Evolutionary conservation across 805 yeast genomes (phyloP), one percentile per base, ranked within the genome.

Genomic region (Candida vaughaniae): DNA sequence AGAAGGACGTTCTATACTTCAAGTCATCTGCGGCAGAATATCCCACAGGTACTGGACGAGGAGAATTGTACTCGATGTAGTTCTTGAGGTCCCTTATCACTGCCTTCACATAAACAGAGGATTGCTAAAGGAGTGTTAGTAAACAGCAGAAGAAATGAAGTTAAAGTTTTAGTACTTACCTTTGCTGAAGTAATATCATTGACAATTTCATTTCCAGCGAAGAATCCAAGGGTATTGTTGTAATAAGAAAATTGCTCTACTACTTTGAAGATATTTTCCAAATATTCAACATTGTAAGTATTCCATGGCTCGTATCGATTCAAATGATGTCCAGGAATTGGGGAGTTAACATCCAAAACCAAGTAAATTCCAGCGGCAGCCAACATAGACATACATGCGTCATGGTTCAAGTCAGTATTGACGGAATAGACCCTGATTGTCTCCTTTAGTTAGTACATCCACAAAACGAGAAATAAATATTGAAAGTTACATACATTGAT

Each of bases 21-120:
- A 90, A 70, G 53, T 90, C 97, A 62, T 91, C 98, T 1, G 97
- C 98, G 0, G 98, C 97, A 0, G 97, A 88, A 58, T 91, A 91
- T 0, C 98, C 98, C 25, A 91, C 86, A 0, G 98, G 98, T 12
- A 91, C 76, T 10, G 53, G 52, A 38, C 99, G 72, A 1, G 78
- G 73, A 3, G 79, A 60, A 50, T 86, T 77, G 18, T 56, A 50
- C 6, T 63, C 55, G 43, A 87, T 80, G 55, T 84, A 91, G 19
- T 64, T 63, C 58, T 90, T 90, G 66, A 91, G 75, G 60, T 91
- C 97, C 33, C 91, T 69, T 4, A 88, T 69, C 19, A 90, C 72
- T 0, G 86, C 89, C 51, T 88, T 87, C 29, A 91, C 68, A 54
- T 79, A 91, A 2, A 72, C 67, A 1, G 97, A 95, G 0, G 96